A percentile compares a stretch with the other conserved stretches of the same genome.
These are phyloP conservation scores for Coemansia pectinata DNA, from an alignment of 192 early-diverging fungal species.

Conservation along the genomic window DNA sequence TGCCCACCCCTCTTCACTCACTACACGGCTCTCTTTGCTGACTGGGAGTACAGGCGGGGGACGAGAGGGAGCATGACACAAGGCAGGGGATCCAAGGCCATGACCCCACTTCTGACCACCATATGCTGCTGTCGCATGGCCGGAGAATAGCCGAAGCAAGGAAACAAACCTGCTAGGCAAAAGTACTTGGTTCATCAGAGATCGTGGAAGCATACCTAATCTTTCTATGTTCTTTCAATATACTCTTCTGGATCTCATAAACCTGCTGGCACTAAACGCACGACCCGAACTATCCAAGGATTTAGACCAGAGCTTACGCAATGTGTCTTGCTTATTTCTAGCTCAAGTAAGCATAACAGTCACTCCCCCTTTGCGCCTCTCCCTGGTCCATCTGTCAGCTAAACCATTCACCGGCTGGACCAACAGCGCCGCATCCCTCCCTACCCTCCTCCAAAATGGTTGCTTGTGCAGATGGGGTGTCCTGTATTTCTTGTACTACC, in stretches of 20 bases:
- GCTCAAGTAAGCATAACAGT: constrained; percentile 1
- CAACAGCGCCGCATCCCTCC: neutral
- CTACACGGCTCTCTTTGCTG: neutral
- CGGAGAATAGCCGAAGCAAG: neutral
- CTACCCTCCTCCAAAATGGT: neutral
- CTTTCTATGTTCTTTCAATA: neutral
- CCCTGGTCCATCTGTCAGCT: neutral
- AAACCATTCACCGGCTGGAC: neutral
- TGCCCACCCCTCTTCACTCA: neutral
- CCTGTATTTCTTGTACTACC: neutral
- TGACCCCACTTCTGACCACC: neutral
- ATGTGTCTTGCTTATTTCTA: neutral
- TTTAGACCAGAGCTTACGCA: neutral
- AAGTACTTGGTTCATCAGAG: neutral
- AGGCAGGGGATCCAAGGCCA: neutral
- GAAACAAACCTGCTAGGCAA: neutral
- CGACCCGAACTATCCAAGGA: neutral
- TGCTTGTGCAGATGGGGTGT: neutral
- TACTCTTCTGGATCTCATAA: neutral
- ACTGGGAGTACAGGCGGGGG: neutral
- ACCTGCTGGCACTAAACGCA: neutral
- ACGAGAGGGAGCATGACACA: neutral
- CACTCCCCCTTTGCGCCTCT: neutral
- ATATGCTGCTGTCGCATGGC: neutral
- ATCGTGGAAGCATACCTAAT: neutral